A percentile compares a stretch with the other conserved stretches of the same genome.
phyloP scores from a whole-genome alignment of 768 basidiomycete species.

The Trametes meyenii region DNA sequence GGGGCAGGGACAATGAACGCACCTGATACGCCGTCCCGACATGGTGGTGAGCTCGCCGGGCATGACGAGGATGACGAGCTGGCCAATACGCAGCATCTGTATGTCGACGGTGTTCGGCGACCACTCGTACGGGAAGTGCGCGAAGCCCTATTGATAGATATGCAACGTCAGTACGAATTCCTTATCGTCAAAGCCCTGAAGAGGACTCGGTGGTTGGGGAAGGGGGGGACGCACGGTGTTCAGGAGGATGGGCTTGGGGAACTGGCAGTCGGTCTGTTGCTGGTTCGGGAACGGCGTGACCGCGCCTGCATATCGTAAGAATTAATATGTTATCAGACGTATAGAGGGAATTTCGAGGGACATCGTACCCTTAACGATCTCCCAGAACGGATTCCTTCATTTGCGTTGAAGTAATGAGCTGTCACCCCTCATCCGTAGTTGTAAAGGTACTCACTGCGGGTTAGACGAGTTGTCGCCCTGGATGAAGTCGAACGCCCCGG shows the following conservation, averaged over 20 bases:
- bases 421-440: too few relatives aligned
- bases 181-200: background rate
- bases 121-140: conserved; percentile 73
- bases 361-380: conserved; percentile 65
- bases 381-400: conserved; percentile 76
- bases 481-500: conserved; percentile 76
- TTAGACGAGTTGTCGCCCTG: conserved; percentile 70
- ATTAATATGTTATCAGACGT: background rate
- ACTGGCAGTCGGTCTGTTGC: conserved; percentile 69
- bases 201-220: background rate
- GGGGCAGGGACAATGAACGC: background rate
- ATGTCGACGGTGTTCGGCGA: conserved; percentile 71
- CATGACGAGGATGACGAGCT: conserved; percentile 74
- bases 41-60: conserved; percentile 84
- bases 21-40: conserved; percentile 78
- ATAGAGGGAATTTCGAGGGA: background rate
- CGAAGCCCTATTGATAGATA: conserved; percentile 54
- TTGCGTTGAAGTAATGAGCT: conserved; percentile 16
- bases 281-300: conserved; percentile 66
- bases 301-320: conserved; percentile 41
- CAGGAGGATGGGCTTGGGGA: conserved; percentile 77
- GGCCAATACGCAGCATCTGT: conserved; percentile 77
- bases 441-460: conserved; percentile 48
- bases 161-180: background rate
- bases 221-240: conserved; percentile 55